phyloP scores from a whole-genome alignment of 2,329 filamentous ascomycete species.

The Trichoderma atroviride region DNA sequence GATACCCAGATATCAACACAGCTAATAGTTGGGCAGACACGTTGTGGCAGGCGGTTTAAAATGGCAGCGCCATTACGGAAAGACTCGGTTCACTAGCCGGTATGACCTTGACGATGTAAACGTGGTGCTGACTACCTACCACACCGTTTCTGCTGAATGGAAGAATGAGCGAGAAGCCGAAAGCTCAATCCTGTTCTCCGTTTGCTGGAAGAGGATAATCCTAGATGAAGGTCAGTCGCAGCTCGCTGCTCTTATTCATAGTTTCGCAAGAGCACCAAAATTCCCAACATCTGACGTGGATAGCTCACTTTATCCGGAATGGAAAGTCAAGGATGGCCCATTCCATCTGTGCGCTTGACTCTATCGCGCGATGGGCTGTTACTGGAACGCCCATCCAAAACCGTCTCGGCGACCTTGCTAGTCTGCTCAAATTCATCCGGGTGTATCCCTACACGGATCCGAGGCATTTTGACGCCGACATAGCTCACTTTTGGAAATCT shows the following conservation, averaged over 20 bases:
- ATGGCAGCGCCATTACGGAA: neutral
- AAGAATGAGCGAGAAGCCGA: neutral
- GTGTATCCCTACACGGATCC: neutral
- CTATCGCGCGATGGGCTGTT: constrained; percentile 47
- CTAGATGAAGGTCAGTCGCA: constrained; percentile 13
- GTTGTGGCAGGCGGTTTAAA: neutral
- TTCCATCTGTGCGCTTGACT: constrained; percentile 42
- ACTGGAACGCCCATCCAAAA: constrained; percentile 55
- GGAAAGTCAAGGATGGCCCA: constrained; percentile 39
- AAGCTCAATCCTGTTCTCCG: neutral
- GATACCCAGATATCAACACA: neutral
- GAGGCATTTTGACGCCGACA: neutral
- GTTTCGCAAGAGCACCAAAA: too few relatives aligned
- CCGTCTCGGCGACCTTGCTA: constrained; percentile 43
- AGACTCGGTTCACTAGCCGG: neutral
- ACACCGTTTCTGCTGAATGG: neutral
- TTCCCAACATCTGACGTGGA: neutral
- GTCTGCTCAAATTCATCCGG: constrained; percentile 41
- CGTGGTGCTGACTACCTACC: neutral
- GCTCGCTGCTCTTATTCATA: too few relatives aligned
- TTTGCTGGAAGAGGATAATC: neutral
- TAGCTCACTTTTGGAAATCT: neutral
- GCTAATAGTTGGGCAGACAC: neutral
- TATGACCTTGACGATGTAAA: neutral
- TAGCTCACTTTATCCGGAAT: constrained; percentile 48